Conservation (phyloP, 306 rosid genomes). For the Gastrolobium villosum region DNA sequence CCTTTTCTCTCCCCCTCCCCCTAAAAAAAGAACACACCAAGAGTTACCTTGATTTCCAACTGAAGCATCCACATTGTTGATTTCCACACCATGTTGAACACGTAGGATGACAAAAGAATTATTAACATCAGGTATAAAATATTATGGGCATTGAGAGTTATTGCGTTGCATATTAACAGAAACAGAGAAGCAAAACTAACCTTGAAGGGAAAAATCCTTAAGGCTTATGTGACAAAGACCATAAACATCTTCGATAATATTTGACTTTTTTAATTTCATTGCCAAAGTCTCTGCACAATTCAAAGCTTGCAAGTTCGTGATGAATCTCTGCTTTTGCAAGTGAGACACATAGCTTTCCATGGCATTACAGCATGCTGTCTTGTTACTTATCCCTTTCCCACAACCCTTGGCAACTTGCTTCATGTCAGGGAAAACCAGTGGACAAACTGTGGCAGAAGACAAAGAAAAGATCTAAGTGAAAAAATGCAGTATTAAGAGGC, state of each 20-base stretch:
- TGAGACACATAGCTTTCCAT: slow-evolving; percentile 91
- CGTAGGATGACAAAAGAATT: slow-evolving; percentile 34
- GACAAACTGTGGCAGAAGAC: slow-evolving; percentile 71
- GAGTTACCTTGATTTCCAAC: slow-evolving; percentile 91
- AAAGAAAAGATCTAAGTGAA: slow-evolving; percentile 37
- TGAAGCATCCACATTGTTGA: slow-evolving; percentile 58
- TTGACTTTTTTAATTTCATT: slow-evolving; percentile 70
- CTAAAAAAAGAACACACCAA: not conserved
- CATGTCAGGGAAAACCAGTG: slow-evolving; percentile 80
- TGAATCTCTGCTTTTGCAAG: slow-evolving; percentile 95
- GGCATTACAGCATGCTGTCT: slow-evolving; percentile 77
- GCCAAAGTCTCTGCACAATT: slow-evolving; percentile 92
- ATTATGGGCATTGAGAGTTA: slow-evolving; percentile 26
- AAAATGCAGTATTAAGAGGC: slow-evolving; percentile 19
- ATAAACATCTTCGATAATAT: slow-evolving; percentile 73
- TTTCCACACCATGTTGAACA: slow-evolving; percentile 52
- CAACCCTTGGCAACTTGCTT: slow-evolving; percentile 73
- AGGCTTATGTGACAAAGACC: slow-evolving; percentile 89
- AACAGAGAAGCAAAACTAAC: slow-evolving; percentile 57
- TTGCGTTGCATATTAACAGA: slow-evolving; percentile 11
- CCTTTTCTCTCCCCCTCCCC: not conserved
- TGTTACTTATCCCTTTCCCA: slow-evolving; percentile 72
- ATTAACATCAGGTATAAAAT: slow-evolving; percentile 53
- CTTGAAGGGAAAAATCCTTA: slow-evolving; percentile 97
- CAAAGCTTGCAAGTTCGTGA: slow-evolving; percentile 96